A percentile compares a stretch with the other conserved stretches of the same genome.
Evolutionary conservation across 2,329 filamentous ascomycete genomes (phyloP).

Genomic region (Stemphylium lycopersici): DNA sequence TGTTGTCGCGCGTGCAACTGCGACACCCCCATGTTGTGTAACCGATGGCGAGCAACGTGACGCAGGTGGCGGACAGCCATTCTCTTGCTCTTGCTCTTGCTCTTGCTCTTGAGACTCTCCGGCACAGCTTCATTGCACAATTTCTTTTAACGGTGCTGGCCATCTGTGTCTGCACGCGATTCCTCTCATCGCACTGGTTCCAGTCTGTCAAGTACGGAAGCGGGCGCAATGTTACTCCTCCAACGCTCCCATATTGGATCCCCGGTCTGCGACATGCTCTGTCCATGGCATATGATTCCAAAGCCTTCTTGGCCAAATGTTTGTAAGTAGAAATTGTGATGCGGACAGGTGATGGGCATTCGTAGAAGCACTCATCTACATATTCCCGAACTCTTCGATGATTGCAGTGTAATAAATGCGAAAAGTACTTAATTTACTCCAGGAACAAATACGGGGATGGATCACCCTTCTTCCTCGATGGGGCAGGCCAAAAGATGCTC

Average conservation of each 20-base stretch:
- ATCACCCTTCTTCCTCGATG: conserved; percentile 24
- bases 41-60: conserved; percentile 5
- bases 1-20: background rate
- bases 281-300: conserved; percentile 17
- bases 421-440: background rate
- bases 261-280: conserved; percentile 26
- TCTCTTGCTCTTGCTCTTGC: background rate
- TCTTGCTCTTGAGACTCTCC: background rate
- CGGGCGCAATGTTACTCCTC: conserved; percentile 11
- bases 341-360: background rate
- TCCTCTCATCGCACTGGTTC: conserved; percentile 20
- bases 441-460: conserved; percentile 23
- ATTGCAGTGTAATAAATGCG: background rate
- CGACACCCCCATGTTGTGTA: background rate
- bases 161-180: conserved; percentile 19
- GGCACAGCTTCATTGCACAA: conserved; percentile 5
- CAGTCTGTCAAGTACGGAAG: conserved; percentile 13
- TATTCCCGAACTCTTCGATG: too few species aligned
- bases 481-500: conserved; percentile 23
- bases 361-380: too few species aligned
- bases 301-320: conserved; percentile 16
- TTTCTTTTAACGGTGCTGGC: conserved; percentile 6
- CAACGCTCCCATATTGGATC: conserved; percentile 29
- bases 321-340: conserved; percentile 13
- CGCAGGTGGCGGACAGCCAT: background rate